Base-by-base conservation (phyloP, 176 grass and related monocot genomes). In the sorghum (Sorghum bicolor) region DNA sequence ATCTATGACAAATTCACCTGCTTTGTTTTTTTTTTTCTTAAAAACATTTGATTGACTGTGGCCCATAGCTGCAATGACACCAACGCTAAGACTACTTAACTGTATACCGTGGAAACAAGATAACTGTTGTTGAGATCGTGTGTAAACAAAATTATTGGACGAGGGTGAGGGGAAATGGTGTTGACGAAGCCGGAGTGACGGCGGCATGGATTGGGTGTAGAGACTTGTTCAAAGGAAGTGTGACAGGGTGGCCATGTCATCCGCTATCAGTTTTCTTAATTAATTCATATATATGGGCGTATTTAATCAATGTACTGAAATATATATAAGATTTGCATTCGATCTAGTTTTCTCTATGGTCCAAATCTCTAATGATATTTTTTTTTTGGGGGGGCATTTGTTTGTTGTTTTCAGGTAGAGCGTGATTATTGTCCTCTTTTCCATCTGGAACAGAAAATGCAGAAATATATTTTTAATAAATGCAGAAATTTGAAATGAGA, bases 121-220 rank as follows among this genome's bases (percentile, higher is more conserved):
- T 58, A 20, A 72, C 47, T 19, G 4, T 3, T 76, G 32, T 53
- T 28, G 5, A 28, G 32, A 17, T 31, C 0, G 60, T 55, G 53
- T 52, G 63, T 39, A 11, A 6, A 33, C 25, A 31, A 17, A 5
- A 67, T 84, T 72, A 65, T 55, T 57, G 43, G 57, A 43, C 3
- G 63, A 26, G 34, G 40, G 0, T 15, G 1, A 6, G 32, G 55
- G 64, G 64, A 40, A 65, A 60, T 31, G 88, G 73, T 82, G 74
- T 82, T 78, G 88, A 74, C 67, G 3, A 58, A 86, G 79, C 58
- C 17, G 16, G 13, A 45, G 88, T 67, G 83, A 65, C 34, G 55
- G 7, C 26, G 6, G 64, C 52, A 72, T 34, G 76, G 53, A 69
- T 12, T 74, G 68, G 58, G 66, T 32, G 29, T 15, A 29, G 44